A percentile compares a stretch with the other conserved stretches of the same genome.
phyloP scores from a whole-genome alignment of 768 basidiomycete species.

The Cystofilobasidium bisporidii region DNA sequence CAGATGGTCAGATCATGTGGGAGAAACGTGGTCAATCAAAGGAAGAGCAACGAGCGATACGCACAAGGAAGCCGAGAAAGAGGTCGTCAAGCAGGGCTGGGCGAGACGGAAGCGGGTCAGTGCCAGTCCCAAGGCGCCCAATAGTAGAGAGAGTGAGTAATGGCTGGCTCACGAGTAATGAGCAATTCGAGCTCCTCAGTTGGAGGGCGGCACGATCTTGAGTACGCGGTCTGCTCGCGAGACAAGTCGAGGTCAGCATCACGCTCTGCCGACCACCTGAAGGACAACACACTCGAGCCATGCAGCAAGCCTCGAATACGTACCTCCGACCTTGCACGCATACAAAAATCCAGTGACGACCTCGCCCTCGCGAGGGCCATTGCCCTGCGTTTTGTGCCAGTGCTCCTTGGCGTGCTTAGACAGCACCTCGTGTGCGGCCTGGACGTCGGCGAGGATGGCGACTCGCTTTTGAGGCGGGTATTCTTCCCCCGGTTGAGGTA shows the following conservation, averaged over 20 bases:
- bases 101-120: too few species aligned
- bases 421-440: slow-evolving; percentile 24
- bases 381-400: slow-evolving; percentile 22
- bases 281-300: too few species aligned
- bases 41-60: too few species aligned
- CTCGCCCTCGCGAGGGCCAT: slow-evolving; percentile 25
- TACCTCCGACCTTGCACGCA: slow-evolving; percentile 24
- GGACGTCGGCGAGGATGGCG: slow-evolving; percentile 28
- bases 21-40: too few species aligned
- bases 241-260: too few species aligned
- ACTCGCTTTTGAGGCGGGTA: slow-evolving; percentile 6
- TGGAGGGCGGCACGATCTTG: slow-evolving; percentile 25
- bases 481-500: neutral
- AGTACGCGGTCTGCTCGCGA: slow-evolving; percentile 23
- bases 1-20: too few species aligned
- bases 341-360: slow-evolving; percentile 29
- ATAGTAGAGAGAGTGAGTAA: too few species aligned
- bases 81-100: too few species aligned
- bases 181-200: neutral
- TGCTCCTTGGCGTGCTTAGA: slow-evolving; percentile 19
- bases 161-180: too few species aligned
- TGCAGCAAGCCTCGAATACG: neutral
- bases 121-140: too few species aligned
- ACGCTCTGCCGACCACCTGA: too few species aligned
- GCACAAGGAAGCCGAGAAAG: too few species aligned